A percentile compares a stretch with the other conserved stretches of the same genome.
phyloP scores from a whole-genome alignment of 2,329 filamentous ascomycete genomes.

The Arthrobotrys sphaeroides region DNA sequence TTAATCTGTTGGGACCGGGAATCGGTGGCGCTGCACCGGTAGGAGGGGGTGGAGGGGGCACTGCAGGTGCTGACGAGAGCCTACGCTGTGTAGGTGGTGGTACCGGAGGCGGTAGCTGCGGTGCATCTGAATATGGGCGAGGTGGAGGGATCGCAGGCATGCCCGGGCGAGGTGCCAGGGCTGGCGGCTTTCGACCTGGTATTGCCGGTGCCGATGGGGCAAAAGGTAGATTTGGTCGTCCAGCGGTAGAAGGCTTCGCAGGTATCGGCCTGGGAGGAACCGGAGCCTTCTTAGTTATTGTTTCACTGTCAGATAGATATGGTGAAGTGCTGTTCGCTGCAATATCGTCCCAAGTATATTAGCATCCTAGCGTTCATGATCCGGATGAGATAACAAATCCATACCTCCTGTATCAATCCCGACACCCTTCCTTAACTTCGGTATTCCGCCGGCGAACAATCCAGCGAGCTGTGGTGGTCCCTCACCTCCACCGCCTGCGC shows the following conservation, averaged over 20 bases:
- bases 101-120: conserved; percentile 67
- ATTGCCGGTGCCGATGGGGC: conserved; percentile 64
- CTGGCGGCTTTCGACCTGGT: conserved; percentile 64
- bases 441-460: conserved; percentile 92
- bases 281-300: conserved; percentile 68
- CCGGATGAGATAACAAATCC: conserved; percentile 55
- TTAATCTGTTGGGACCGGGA: conserved; percentile 67
- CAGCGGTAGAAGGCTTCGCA: conserved; percentile 66
- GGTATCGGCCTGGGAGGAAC: conserved; percentile 68
- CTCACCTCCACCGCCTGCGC: conserved; percentile 61
- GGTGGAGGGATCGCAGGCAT: conserved; percentile 67
- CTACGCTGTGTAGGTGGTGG: conserved; percentile 69
- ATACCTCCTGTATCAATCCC: conserved; percentile 77
- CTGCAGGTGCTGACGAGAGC: conserved; percentile 69
- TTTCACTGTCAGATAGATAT: conserved; percentile 83
- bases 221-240: conserved; percentile 70
- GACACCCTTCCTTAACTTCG: conserved; percentile 87
- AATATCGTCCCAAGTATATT: conserved; percentile 55
- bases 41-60: conserved; percentile 70
- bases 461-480: conserved; percentile 83
- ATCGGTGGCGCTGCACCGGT: conserved; percentile 68
- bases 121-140: conserved; percentile 50
- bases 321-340: conserved; percentile 74
- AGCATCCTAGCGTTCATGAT: conserved; percentile 6
- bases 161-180: conserved; percentile 68